Evolutionary conservation across 768 basidiomycete species (phyloP), one percentile per base, ranked within the genome.

Genomic region (Cyathus striatus): DNA sequence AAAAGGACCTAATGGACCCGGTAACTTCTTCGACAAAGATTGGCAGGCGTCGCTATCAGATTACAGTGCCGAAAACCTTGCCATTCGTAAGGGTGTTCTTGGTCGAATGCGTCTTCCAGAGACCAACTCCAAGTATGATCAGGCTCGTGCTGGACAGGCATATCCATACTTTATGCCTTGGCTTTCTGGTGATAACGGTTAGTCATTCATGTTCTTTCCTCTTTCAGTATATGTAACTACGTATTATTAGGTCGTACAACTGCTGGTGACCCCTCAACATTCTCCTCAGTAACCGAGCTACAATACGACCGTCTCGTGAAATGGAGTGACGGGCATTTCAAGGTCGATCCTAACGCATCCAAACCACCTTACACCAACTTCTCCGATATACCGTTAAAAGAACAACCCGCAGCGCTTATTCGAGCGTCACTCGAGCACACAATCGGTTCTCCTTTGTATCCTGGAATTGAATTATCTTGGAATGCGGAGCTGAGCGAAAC

Each of bases 381-480:
- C 38, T 54, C 57, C 7, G 50, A 57, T 16, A 43, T 56, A 21
- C 40, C 40, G 12, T 22, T 52, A 4, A 23, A 45, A 9, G 41
- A 53, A 1, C 62, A 58, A 42, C 57, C 62, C 1, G 41, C 18
- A 3, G 40, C 44, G 23, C 49, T 64, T 17, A 60, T 56, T 1
- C 54, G 51, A 27, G 61, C 63, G 17, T 45, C 49, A 6, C 47
- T 65, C n/a, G 60, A 65, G 36, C 47, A 47, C 5, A 56, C 61
- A 17, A 56, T 60, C 10, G 65, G 64, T 17, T 56, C 54, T 22
- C 57, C 65, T 10, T 48, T 67, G 5, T 64, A 57, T 41, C 63
- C 64, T 17, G 64, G 63, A 4, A 61, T 66, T 17, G 64, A 66
- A 45, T 46, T 54, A 48, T 57, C 46, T 16, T 66, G 64, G 63